Evolutionary conservation across 164 flowering plant species (phyloP).

Genomic region (Akebia trifoliata): DNA sequence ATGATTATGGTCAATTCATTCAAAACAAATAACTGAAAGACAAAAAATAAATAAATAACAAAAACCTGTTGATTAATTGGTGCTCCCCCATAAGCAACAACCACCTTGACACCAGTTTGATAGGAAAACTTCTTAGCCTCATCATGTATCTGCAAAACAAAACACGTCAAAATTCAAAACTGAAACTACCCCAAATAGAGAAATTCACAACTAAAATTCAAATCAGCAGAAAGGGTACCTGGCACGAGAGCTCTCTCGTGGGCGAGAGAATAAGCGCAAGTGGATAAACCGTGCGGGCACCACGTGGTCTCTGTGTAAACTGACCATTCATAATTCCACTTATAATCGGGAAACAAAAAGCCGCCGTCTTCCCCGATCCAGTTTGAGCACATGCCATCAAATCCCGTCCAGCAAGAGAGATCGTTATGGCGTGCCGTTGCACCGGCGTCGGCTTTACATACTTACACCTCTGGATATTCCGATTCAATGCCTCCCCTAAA

Average conservation of each 20-base stretch:
- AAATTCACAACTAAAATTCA: background rate
- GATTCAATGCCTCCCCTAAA: constrained; percentile 57
- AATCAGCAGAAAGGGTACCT: constrained; percentile 30
- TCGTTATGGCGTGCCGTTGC: constrained; percentile 75
- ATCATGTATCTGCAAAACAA: constrained; percentile 44
- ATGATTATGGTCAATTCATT: background rate
- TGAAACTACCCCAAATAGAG: background rate
- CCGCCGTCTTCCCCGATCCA: constrained; percentile 88
- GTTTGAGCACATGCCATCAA: constrained; percentile 88
- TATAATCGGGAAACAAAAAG: constrained; percentile 77
- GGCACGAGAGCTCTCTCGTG: constrained; percentile 72
- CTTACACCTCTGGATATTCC: constrained; percentile 62
- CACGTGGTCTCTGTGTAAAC: constrained; percentile 45
- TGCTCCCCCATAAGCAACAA: constrained; percentile 69
- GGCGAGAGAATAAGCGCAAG: constrained; percentile 79
- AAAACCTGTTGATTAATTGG: constrained; percentile 59
- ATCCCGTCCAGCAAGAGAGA: constrained; percentile 59
- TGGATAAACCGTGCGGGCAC: constrained; percentile 54
- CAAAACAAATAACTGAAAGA: background rate
- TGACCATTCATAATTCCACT: constrained; percentile 66
- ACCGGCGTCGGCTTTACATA: constrained; percentile 82
- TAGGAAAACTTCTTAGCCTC: constrained; percentile 61
- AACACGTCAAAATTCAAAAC: background rate
- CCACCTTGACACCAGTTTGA: constrained; percentile 59
- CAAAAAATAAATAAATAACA: background rate